phyloP scores from a whole-genome alignment of 208 protist genomes.

The Trypanosomatidae sp. region DNA sequence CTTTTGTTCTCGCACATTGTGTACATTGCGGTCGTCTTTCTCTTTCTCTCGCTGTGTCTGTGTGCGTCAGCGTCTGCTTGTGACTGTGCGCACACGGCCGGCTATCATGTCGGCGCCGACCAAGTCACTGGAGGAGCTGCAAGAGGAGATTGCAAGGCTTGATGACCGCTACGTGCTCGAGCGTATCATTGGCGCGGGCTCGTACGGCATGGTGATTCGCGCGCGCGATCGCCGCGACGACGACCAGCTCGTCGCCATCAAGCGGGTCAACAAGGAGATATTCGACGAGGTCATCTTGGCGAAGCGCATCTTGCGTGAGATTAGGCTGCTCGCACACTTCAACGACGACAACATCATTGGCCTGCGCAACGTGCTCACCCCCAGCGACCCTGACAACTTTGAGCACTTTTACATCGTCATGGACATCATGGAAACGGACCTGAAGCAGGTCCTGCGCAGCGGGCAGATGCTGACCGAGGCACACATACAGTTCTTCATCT shows the following conservation, averaged over 20 bases:
- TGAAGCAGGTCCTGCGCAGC: constrained; percentile 90
- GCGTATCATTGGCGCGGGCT: constrained; percentile 83
- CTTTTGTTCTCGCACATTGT: too few species aligned
- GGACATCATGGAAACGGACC: constrained; percentile 95
- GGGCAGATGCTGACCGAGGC: constrained; percentile 85
- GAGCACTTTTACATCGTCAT: constrained; percentile 92
- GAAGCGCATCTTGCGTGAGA: constrained; percentile 92
- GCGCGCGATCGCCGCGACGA: constrained; percentile 52
- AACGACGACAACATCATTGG: constrained; percentile 88
- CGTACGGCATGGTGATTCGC: constrained; percentile 85
- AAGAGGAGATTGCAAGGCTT: constrained; percentile 61
- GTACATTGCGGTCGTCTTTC: too few species aligned
- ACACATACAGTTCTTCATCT: constrained; percentile 94
- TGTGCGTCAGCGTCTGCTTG: too few species aligned
- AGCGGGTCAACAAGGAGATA: constrained; percentile 92
- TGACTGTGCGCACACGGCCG: too few species aligned
- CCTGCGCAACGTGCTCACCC: constrained; percentile 77
- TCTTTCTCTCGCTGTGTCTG: too few species aligned
- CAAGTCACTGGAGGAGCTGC: constrained; percentile 49
- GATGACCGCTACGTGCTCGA: constrained; percentile 84
- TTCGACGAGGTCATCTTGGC: constrained; percentile 88
- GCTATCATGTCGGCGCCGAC: constrained; percentile 8
- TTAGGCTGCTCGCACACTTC: constrained; percentile 88
- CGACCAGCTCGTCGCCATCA: constrained; percentile 85
- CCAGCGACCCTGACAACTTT: constrained; percentile 46